phyloP scores from a whole-genome alignment of 768 basidiomycete species.

The Tremella mesenterica region DNA sequence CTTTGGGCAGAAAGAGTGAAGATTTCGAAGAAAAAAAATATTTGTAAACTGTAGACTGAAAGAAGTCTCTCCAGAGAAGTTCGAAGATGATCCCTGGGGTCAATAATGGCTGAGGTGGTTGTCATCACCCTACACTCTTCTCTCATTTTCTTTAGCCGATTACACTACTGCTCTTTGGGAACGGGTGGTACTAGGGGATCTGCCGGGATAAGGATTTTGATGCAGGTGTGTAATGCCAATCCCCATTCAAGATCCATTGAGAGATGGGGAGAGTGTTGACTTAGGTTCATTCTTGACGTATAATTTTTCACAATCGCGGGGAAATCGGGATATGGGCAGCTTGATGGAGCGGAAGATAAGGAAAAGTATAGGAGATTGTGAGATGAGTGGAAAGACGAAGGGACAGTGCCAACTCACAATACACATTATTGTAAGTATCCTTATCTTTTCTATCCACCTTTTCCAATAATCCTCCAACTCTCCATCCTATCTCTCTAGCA shows the following conservation, averaged over 20 bases:
- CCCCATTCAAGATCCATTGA: no score
- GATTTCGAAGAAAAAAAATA: constrained; percentile 28
- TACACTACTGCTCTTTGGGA: no score
- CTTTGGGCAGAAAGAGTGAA: constrained; percentile 45
- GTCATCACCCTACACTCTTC: no score
- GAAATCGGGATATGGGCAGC: constrained; percentile 15
- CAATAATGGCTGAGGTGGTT: no score
- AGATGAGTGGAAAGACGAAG: neutral
- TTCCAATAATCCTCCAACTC: constrained; percentile 30
- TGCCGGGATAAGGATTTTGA: no score
- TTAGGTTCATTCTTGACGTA: no score
- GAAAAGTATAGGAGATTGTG: neutral
- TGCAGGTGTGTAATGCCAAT: no score
- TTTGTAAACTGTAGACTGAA: constrained; percentile 41
- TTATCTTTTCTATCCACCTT: constrained; percentile 30
- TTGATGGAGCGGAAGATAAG: neutral
- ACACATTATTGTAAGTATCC: constrained; percentile 41
- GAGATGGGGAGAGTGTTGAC: no score
- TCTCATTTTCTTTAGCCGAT: no score
- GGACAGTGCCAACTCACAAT: constrained; percentile 34
- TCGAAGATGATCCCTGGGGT: constrained; percentile 42
- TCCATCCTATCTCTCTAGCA: constrained; percentile 35
- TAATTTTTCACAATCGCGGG: no score
- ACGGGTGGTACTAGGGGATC: no score
- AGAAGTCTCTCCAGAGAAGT: constrained; percentile 49